Evolutionary conservation across 345 rosid genomes (phyloP).

Genomic region (Clarkia xantiana): DNA sequence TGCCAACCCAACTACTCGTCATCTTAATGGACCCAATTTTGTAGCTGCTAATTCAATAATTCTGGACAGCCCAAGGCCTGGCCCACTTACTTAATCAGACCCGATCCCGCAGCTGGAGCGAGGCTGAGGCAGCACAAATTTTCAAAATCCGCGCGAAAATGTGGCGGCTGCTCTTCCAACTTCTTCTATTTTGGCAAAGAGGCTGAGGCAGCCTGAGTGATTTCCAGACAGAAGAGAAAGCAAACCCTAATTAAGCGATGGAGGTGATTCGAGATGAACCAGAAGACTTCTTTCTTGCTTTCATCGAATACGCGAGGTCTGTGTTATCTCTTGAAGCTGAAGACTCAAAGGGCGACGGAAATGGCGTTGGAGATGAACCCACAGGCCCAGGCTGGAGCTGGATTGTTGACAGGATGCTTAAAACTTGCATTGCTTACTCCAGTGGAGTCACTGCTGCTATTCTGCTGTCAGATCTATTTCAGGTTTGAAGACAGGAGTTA

Average conservation of each 20-base stretch:
- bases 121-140: no score
- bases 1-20: no score
- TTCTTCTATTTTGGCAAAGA: no score
- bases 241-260: not conserved
- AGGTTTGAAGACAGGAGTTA: conserved; percentile 19
- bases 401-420: conserved; percentile 62
- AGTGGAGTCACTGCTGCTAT: conserved; percentile 90
- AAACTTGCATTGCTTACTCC: conserved; percentile 67
- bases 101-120: no score
- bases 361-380: conserved; percentile 11
- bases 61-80: no score
- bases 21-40: no score
- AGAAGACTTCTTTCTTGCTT: conserved; percentile 51
- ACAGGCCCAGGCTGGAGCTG: conserved; percentile 71
- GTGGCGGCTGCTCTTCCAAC: no score
- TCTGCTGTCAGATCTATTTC: conserved; percentile 70
- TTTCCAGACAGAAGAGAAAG: no score
- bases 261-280: not conserved
- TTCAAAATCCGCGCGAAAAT: no score
- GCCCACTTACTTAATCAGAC: no score
- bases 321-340: conserved; percentile 33
- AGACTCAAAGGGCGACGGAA: conserved; percentile 9
- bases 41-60: no score
- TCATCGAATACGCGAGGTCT: conserved; percentile 57
- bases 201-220: no score